Base-by-base conservation (phyloP, 2,329 filamentous ascomycete genomes). In the Canariomyces notabilis region DNA sequence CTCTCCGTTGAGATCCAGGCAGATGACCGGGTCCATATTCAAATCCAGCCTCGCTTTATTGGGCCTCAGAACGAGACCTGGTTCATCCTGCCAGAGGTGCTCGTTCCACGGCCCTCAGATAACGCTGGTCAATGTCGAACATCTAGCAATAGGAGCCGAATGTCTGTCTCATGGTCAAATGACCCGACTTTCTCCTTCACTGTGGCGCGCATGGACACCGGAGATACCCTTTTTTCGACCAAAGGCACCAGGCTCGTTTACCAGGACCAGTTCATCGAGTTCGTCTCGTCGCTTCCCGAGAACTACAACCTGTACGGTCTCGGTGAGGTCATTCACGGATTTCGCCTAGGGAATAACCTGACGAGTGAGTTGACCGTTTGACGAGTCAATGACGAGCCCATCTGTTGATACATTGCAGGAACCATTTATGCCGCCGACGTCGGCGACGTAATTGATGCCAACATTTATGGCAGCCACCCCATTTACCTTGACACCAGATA, bases 401-500 rank as follows among this genome's bases (percentile, higher is more conserved):
- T 23, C 6, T 11, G 15, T 34, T 57, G 22, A 49, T 9, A 9
- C 16, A 14, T 14, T 12, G 0, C 23, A 71, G 69, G 69, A 29
- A 72, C 70, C 0, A 54, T 73, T 43, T 88, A 79, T 53, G 79
- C 81, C 22, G 82, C 82, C 14, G 85, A 90, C 64, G 74, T 75
- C 22, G 83, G 77, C 6, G 82, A 85, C 57, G 74, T 76, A 5
- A 76, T 82, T 32, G 80, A 81, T 33, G 63, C 70, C 11, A 90
- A 90, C 56, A 70, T 89, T 5, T 93, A 93, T 57, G 86, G 87
- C 6, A 76, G 72, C 33, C 87, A 93, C 56, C 83, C 87, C 0
- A 80, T 90, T 59, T 93, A 91, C 60, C 69, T 90, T 4, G 87
- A 91, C 52, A 90, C 85, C 1, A 75, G 85, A 47, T 91, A 89